A percentile compares a stretch with the other conserved stretches of the same genome.
These are phyloP conservation scores for Eragrostis nindensis DNA, from an alignment of 176 grass and related monocot genomes.

Conservation along the genomic window DNA sequence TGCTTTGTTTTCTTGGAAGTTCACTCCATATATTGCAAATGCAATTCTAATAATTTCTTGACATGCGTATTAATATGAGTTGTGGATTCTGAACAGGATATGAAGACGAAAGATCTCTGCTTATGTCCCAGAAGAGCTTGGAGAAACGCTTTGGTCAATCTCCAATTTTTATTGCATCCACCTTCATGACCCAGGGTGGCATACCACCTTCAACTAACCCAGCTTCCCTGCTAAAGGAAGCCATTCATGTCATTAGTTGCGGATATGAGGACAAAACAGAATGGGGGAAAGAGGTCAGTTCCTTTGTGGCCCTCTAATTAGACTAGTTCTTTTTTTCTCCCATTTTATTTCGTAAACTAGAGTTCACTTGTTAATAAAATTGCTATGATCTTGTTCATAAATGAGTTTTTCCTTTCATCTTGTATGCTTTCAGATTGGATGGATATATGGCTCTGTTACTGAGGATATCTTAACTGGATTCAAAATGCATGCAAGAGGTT, in stretches of 20 bases:
- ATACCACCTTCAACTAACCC: constrained; percentile 73
- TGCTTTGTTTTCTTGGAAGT: not conserved
- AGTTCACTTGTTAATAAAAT: not conserved
- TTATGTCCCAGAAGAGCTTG: constrained; percentile 81
- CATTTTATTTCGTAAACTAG: not conserved
- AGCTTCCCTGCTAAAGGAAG: constrained; percentile 84
- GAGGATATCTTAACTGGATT: constrained; percentile 89
- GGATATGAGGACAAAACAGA: constrained; percentile 94
- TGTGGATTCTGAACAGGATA: constrained; percentile 47
- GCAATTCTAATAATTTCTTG: not conserved
- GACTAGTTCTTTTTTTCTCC: constrained; percentile 17
- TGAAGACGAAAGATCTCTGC: constrained; percentile 70
- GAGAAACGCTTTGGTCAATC: constrained; percentile 90
- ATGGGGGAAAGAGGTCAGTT: constrained; percentile 88
- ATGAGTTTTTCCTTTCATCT: not conserved
- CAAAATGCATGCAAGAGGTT: constrained; percentile 89
- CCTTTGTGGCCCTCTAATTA: constrained; percentile 20
- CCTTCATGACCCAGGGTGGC: constrained; percentile 67
- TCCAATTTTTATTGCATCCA: constrained; percentile 90
- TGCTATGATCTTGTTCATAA: not conserved
- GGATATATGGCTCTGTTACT: constrained; percentile 91
- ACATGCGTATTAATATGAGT: not conserved
- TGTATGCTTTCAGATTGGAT: constrained; percentile 75
- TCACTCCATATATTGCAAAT: too few species aligned
- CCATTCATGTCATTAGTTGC: constrained; percentile 88